Evolutionary conservation across 2,329 filamentous ascomycete genomes (phyloP).

Genomic region (Arachnomyces sp.): DNA sequence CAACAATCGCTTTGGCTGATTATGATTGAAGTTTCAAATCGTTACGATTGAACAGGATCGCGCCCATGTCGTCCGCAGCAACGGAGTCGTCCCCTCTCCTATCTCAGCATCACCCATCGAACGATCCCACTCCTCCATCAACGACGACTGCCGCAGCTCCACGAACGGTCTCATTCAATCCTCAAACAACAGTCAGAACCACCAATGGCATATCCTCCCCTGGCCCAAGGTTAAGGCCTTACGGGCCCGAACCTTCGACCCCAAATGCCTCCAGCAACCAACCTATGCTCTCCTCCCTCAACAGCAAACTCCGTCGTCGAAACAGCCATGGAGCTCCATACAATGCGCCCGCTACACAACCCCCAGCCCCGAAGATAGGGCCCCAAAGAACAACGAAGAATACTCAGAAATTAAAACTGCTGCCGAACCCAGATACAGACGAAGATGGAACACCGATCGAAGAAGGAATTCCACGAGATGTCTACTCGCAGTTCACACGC

Average conservation of each 20-base stretch:
- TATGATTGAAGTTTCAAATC: no score
- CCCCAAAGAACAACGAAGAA: constrained; percentile 93
- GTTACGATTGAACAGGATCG: no score
- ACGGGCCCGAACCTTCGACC: background rate
- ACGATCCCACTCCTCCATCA: constrained; percentile 30
- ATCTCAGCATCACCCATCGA: constrained; percentile 24
- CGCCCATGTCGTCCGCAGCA: constrained; percentile 27
- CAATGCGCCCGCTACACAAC: constrained; percentile 33
- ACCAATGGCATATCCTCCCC: constrained; percentile 34
- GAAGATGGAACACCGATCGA: constrained; percentile 71
- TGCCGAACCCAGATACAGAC: constrained; percentile 78
- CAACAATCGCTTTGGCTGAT: no score
- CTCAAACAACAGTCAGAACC: constrained; percentile 37
- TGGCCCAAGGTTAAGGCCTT: constrained; percentile 32
- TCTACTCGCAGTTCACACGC: constrained; percentile 94
- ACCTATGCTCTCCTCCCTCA: constrained; percentile 68
- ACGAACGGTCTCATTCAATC: constrained; percentile 39
- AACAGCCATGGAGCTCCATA: constrained; percentile 66
- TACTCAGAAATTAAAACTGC: constrained; percentile 92
- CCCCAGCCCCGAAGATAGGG: constrained; percentile 64
- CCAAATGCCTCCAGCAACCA: constrained; percentile 26
- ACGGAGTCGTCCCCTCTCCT: constrained; percentile 36
- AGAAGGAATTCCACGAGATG: constrained; percentile 86
- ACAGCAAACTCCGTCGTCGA: constrained; percentile 76
- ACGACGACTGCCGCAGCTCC: constrained; percentile 27